A percentile compares a stretch with the other conserved stretches of the same genome.
These are phyloP conservation scores for Luvunga scandens DNA, from an alignment of 345 rosid species.

Conservation along the genomic window DNA sequence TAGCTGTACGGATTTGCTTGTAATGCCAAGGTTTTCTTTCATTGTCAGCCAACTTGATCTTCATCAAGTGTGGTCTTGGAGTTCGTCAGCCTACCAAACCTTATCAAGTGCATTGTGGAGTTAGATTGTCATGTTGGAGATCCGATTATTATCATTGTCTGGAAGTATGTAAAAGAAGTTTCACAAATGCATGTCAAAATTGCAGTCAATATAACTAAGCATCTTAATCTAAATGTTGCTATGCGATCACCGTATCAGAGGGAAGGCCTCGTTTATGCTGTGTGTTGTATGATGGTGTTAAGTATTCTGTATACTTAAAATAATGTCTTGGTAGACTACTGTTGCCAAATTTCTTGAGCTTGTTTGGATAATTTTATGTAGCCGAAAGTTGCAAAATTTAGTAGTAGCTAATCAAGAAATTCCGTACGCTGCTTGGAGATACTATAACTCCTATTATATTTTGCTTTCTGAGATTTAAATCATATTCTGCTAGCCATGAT, in stretches of 20 bases:
- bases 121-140: not conserved
- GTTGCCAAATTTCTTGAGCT: not conserved
- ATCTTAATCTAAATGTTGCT: not conserved
- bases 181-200: not conserved
- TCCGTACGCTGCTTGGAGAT: not conserved
- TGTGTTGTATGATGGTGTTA: not conserved
- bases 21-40: conserved; percentile 28
- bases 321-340: not conserved
- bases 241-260: not conserved
- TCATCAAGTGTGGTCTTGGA: conserved; percentile 17
- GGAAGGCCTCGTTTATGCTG: not conserved
- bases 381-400: not conserved
- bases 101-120: not conserved
- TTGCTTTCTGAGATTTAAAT: not conserved
- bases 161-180: not conserved
- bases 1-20: conserved; percentile 25
- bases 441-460: not conserved
- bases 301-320: not conserved
- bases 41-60: conserved; percentile 32
- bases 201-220: too few relatives aligned
- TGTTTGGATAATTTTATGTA: not conserved
- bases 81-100: not conserved
- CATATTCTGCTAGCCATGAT: not conserved
- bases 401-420: not conserved
- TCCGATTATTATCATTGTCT: not conserved